These are phyloP conservation scores for Salix brachista DNA, from an alignment of 345 rosid species.

Conservation along the genomic window DNA sequence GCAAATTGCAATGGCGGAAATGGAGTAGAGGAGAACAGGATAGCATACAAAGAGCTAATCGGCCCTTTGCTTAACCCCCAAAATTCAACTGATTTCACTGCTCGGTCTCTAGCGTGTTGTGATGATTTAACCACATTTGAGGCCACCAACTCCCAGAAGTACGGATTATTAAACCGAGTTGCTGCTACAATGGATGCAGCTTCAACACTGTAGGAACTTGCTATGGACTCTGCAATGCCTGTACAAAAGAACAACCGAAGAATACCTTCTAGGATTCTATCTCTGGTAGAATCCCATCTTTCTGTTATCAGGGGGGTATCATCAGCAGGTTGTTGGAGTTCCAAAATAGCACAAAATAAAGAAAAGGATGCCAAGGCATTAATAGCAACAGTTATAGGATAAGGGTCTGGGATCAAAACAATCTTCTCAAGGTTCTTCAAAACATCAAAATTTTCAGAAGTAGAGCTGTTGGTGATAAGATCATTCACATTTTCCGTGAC, in stretches of 20 bases:
- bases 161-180: constrained; percentile 50
- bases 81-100: constrained; percentile 76
- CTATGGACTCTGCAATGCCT: constrained; percentile 84
- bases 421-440: constrained; percentile 49
- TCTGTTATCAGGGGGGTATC: constrained; percentile 36
- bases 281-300: constrained; percentile 52
- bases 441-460: constrained; percentile 36
- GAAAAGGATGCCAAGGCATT: constrained; percentile 71
- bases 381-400: constrained; percentile 45
- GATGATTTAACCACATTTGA: constrained; percentile 57
- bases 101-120: constrained; percentile 62
- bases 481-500: constrained; percentile 71
- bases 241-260: constrained; percentile 87
- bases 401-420: constrained; percentile 48
- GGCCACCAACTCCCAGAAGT: constrained; percentile 83
- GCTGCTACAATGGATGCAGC: constrained; percentile 64
- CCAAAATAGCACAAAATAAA: constrained; percentile 38
- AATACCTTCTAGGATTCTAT: constrained; percentile 71
- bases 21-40: constrained; percentile 68
- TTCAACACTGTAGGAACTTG: constrained; percentile 48
- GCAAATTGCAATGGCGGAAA: constrained; percentile 69
- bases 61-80: constrained; percentile 89
- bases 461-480: constrained; percentile 38
- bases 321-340: constrained; percentile 30
- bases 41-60: constrained; percentile 70